Percentiles rank a stretch among this genome's conserved stretches.
These are phyloP conservation scores for Sphenostylis stenocarpa DNA, from an alignment of 306 rosid species.

Conservation along the genomic window DNA sequence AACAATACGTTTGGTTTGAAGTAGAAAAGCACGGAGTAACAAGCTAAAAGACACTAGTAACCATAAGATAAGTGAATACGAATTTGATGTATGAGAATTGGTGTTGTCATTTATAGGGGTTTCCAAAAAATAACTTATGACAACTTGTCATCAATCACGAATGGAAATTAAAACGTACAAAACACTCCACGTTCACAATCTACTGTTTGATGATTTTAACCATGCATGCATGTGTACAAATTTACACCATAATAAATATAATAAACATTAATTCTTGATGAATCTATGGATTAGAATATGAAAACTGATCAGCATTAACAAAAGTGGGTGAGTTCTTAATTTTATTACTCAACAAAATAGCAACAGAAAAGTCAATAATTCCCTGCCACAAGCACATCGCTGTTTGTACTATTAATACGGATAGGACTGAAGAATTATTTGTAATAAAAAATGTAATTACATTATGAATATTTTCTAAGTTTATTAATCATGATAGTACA, in stretches of 20 bases:
- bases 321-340: too few species aligned
- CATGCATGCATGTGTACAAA: neutral
- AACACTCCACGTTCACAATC: neutral
- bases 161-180: neutral
- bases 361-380: neutral
- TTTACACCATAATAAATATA: neutral
- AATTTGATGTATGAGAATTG: neutral
- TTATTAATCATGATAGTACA: too few species aligned
- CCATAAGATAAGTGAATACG: neutral
- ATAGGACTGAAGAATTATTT: too few species aligned
- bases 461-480: too few species aligned
- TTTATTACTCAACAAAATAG: too few species aligned
- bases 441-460: too few species aligned
- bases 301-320: too few species aligned
- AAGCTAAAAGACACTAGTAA: too few species aligned
- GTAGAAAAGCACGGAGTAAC: too few species aligned
- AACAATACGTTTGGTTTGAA: too few species aligned
- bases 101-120: neutral
- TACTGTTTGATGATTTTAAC: neutral
- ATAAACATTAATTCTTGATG: neutral
- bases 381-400: neutral
- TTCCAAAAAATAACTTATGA: neutral
- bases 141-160: neutral
- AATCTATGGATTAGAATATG: neutral
- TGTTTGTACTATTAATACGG: neutral